Conservation (phyloP, 768 basidiomycete species). For the Leccinum disarticulatum region DNA sequence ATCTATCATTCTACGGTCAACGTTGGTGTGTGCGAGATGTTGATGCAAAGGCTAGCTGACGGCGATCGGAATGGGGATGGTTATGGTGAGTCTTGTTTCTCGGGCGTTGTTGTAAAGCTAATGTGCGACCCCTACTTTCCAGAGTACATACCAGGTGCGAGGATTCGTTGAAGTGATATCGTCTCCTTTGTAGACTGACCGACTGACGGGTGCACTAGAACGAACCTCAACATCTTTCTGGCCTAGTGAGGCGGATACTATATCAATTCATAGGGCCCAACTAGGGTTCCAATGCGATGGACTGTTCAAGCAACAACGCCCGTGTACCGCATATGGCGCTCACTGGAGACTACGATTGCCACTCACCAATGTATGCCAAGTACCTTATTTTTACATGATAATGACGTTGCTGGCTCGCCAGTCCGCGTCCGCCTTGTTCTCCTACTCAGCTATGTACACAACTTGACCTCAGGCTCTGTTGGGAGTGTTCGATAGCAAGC, state of each 20-base stretch:
- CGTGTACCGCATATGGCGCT: background rate
- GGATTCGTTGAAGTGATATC: background rate
- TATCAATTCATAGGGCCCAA: slow-evolving; percentile 93
- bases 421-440: too few relatives aligned
- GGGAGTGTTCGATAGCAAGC: too few relatives aligned
- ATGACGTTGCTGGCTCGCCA: background rate
- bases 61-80: slow-evolving; percentile 86
- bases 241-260: slow-evolving; percentile 74
- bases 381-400: background rate
- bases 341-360: background rate
- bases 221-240: slow-evolving; percentile 80
- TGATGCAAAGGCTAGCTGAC: slow-evolving; percentile 44
- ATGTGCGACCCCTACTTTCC: slow-evolving; percentile 8
- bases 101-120: slow-evolving; percentile 1
- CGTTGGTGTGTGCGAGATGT: background rate
- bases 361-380: background rate
- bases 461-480: too few relatives aligned
- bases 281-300: slow-evolving; percentile 29
- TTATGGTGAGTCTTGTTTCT: slow-evolving; percentile 58
- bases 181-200: background rate
- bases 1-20: slow-evolving; percentile 2
- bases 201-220: slow-evolving; percentile 33
- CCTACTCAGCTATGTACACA: too few relatives aligned
- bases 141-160: slow-evolving; percentile 76
- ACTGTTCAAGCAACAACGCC: background rate